These are phyloP conservation scores for Mortierella claussenii DNA, from an alignment of 192 early-diverging fungal species.

Conservation along the genomic window DNA sequence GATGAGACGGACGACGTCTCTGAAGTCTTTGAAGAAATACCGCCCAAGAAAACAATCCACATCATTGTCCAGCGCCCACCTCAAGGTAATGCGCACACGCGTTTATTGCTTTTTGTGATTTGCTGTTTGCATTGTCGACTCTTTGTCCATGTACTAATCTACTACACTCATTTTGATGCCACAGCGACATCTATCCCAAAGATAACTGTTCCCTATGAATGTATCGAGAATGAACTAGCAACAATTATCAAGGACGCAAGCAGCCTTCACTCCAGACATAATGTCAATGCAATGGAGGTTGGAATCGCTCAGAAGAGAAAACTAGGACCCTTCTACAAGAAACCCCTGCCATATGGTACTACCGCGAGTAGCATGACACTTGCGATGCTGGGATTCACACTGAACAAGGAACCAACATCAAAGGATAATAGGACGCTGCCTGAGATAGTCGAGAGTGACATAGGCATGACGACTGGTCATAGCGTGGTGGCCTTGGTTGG, in stretches of 20 bases:
- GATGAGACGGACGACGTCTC: conserved; percentile 6
- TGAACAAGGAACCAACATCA: conserved; percentile 29
- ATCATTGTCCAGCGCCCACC: conserved; percentile 1
- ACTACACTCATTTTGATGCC: neutral
- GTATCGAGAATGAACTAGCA: neutral
- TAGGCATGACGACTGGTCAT: conserved; percentile 1
- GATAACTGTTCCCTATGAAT: neutral
- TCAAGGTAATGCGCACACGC: conserved; percentile 1
- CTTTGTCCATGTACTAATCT: neutral
- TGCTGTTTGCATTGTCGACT: neutral
- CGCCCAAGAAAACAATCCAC: conserved; percentile 1
- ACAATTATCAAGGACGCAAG: neutral
- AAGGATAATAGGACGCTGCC: conserved; percentile 16
- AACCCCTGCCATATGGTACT: conserved; percentile 22
- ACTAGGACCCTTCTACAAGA: conserved; percentile 32
- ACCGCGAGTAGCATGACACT: conserved; percentile 17
- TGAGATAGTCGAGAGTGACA: conserved; percentile 23
- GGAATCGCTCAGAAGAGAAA: conserved; percentile 23
- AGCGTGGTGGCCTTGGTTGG: conserved; percentile 41
- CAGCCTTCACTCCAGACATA: neutral
- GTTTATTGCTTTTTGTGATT: neutral
- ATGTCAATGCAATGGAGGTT: conserved; percentile 13
- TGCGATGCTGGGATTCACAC: conserved; percentile 32
- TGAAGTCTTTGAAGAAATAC: conserved; percentile 2
- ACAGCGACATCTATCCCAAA: neutral